A percentile compares a stretch with the other conserved stretches of the same genome.
phyloP scores from a whole-genome alignment of 2,329 filamentous ascomycete species.

The Atkinsonella hypoxylon region DNA sequence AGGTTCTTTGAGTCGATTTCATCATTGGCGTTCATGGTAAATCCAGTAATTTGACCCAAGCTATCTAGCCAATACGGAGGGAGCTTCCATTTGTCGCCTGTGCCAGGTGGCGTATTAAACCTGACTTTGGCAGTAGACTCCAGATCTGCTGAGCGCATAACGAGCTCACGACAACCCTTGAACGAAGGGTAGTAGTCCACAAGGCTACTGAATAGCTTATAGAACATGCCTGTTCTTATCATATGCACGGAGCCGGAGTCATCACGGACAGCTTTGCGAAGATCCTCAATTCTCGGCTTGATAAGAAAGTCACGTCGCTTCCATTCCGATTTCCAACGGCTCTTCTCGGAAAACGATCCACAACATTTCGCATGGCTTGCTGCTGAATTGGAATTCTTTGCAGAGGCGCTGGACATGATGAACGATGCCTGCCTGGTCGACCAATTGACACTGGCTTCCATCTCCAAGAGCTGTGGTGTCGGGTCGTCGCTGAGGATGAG shows the following conservation, averaged over 20 bases:
- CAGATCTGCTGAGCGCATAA: conserved; percentile 1
- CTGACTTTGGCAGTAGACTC: not conserved
- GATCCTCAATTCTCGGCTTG: conserved; percentile 5
- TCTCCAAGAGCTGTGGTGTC: too few relatives aligned
- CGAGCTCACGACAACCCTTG: not conserved
- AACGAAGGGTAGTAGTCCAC: conserved; percentile 7
- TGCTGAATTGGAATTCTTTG: conserved; percentile 15
- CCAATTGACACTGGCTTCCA: not conserved
- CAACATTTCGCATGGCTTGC: not conserved
- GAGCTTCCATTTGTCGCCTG: not conserved
- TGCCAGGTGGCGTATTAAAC: not conserved
- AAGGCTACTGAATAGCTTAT: conserved; percentile 8
- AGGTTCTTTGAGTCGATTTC: not conserved
- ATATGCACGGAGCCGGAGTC: conserved; percentile 3
- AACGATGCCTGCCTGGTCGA: not conserved
- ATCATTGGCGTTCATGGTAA: not conserved
- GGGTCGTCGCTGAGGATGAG: not conserved
- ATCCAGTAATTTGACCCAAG: not conserved
- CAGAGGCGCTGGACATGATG: conserved; percentile 15
- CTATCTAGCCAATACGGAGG: not conserved
- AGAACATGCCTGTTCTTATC: conserved; percentile 3
- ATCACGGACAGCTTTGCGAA: conserved; percentile 3
- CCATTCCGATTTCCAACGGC: conserved; percentile 1
- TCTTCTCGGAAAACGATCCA: not conserved
- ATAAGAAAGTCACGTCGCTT: conserved; percentile 1